Conservation (phyloP, 306 rosid genomes). For the Cyamopsis tetragonoloba region DNA sequence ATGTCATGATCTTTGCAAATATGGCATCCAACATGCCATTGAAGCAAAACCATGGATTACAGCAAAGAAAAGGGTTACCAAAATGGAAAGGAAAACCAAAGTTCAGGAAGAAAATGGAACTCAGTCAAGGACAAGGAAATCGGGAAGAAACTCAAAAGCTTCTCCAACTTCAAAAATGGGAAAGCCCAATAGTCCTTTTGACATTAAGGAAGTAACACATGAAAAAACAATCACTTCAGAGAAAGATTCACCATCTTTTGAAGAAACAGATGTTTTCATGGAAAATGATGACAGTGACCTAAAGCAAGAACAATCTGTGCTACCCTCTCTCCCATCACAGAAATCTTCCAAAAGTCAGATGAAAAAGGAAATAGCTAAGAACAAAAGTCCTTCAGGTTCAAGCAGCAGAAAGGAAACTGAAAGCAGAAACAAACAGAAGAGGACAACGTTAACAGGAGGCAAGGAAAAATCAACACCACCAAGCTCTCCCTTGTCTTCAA, state of each 20-base stretch:
- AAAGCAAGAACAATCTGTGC: constrained; percentile 8
- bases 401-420: constrained; percentile 27
- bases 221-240: constrained; percentile 29
- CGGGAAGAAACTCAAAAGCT: constrained; percentile 23
- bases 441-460: constrained; percentile 23
- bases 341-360: constrained; percentile 23
- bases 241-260: constrained; percentile 27
- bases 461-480: constrained; percentile 25
- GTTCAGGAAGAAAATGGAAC: constrained; percentile 18
- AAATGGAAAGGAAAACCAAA: constrained; percentile 16
- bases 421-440: constrained; percentile 25
- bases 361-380: constrained; percentile 22
- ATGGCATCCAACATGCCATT: constrained; percentile 42
- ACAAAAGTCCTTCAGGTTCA: constrained; percentile 23
- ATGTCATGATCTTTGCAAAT: constrained; percentile 81
- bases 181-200: constrained; percentile 10
- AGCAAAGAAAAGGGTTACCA: constrained; percentile 21
- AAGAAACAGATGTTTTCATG: constrained; percentile 35
- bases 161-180: constrained; percentile 19
- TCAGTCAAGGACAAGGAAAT: constrained; percentile 28
- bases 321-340: constrained; percentile 23
- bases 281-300: constrained; percentile 25
- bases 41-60: constrained; percentile 44
- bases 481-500: constrained; percentile 29
- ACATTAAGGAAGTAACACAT: constrained; percentile 34